These are phyloP conservation scores for Puccinia coronata DNA, from an alignment of 1,284 basidiomycete species.

Conservation along the genomic window DNA sequence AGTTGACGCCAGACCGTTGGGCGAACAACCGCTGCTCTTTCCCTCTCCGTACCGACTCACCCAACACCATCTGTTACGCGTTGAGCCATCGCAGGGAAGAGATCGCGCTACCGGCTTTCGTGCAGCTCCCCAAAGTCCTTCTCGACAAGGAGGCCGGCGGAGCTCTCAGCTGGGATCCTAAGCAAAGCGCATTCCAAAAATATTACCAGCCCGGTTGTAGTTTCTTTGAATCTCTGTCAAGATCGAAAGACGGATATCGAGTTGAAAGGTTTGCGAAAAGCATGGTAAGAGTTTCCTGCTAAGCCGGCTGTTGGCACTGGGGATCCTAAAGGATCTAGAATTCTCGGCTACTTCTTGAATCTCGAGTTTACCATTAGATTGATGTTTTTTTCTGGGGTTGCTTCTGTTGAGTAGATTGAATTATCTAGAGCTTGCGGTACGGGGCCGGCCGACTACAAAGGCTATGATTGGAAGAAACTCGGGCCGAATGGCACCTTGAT, in stretches of 20 bases:
- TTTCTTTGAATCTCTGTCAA: conserved; percentile 15
- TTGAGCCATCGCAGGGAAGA: not conserved
- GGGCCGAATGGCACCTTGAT: conserved; percentile 1
- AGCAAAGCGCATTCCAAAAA: conserved; percentile 4
- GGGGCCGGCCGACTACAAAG: not conserved
- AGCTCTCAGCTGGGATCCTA: not conserved
- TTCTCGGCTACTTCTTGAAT: no score
- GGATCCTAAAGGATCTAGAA: no score
- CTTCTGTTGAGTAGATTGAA: not conserved
- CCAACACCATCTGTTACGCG: not conserved
- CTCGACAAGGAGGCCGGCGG: conserved; percentile 8
- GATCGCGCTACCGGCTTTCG: not conserved
- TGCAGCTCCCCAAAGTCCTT: not conserved
- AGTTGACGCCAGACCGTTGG: conserved; percentile 3
- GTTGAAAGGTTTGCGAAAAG: conserved; percentile 8
- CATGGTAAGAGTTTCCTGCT: conserved; percentile 13
- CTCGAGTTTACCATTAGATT: no score
- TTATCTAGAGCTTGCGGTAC: not conserved
- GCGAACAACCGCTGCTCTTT: conserved; percentile 13
- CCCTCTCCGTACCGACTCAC: not conserved
- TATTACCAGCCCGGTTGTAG: not conserved
- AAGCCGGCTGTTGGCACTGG: no score
- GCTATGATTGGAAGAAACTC: conserved; percentile 9
- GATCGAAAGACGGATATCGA: not conserved
- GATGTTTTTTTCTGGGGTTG: not conserved